These are phyloP conservation scores for Trichoderma atroviride DNA, from an alignment of 2,329 filamentous ascomycete species.

Conservation along the genomic window DNA sequence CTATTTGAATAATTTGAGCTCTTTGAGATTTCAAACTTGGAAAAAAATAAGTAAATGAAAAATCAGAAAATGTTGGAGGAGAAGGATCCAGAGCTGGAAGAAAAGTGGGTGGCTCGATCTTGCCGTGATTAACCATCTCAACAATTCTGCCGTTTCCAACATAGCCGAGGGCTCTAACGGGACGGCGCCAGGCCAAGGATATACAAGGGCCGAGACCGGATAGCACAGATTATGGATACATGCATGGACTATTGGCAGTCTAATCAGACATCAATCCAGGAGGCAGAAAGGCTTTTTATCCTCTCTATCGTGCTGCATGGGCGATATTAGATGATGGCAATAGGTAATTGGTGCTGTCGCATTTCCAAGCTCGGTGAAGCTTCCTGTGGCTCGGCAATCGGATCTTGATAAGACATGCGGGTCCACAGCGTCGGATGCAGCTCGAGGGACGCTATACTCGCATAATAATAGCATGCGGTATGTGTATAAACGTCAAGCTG, in stretches of 20 bases:
- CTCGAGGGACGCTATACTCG: background rate
- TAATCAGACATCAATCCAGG: background rate
- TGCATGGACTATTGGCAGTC: background rate
- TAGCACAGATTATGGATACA: background rate
- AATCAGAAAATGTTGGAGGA: background rate
- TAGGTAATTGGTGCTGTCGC: background rate
- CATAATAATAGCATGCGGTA: background rate
- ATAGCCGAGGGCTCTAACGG: slow-evolving; percentile 18
- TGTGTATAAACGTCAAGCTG: background rate
- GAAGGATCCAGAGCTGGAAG: background rate
- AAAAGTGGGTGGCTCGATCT: slow-evolving; percentile 15
- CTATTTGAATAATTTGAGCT: background rate
- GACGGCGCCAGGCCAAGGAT: background rate
- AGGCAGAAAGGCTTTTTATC: background rate
- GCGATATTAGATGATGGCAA: background rate
- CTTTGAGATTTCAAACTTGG: background rate
- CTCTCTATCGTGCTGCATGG: background rate
- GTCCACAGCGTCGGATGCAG: background rate
- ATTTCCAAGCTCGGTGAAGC: background rate
- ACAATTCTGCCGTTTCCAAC: background rate
- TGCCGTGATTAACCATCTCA: slow-evolving; percentile 20
- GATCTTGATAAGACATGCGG: slow-evolving; percentile 10
- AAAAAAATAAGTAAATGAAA: background rate
- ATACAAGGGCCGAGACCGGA: slow-evolving; percentile 17
- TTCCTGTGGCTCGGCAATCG: slow-evolving; percentile 9